Evolutionary conservation across 768 basidiomycete genomes (phyloP), one percentile per base, ranked within the genome.

Genomic region (Wakefieldia striispora): DNA sequence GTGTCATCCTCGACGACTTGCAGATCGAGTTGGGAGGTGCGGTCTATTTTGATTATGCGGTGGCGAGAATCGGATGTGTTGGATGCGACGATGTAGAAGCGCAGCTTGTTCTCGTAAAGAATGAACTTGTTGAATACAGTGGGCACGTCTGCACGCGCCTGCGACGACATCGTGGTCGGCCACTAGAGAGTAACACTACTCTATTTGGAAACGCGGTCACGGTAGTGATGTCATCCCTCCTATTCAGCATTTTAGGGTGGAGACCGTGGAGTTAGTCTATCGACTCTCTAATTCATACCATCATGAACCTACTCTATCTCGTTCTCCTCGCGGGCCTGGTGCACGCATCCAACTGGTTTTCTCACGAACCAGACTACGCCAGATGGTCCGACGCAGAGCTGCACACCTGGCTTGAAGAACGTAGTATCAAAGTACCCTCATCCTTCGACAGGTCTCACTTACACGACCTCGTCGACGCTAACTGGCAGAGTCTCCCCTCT

Each of bases 71-170:
- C 91, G 16, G 88, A 83, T 1, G 91, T 81, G 70, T 93, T 93
- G 36, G 90, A 94, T 3, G 90, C 94, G 52, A 97, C 83, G 45
- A 99, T 82, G 72, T 84, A 97, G 77, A 95, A 93, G 16, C 91
- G 86, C 20, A 86, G 77, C 48, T 84, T 82, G 60, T 92, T 97
- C 72, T 99, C 95, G 67, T 97, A 97, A 3, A 98, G 72, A 27
- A 92, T 86, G 72, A 91, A 94, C 64, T 91, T 91, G 73, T 93
- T 94, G 67, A 67, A 69, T 13, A 63, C 52, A 14, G 47, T 45
- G 24, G 17, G 14, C 3, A 29, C 13, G 29, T 29, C 29, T 29
- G 29, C 29, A 6, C 24, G 7, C 7, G 6, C 29, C 29, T 29
- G 29, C 29, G 29, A 29, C 23, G 53, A 10, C 42, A 47, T 58